phyloP scores from a whole-genome alignment of 2,329 filamentous ascomycete species.

The Xylaria arbuscula region DNA sequence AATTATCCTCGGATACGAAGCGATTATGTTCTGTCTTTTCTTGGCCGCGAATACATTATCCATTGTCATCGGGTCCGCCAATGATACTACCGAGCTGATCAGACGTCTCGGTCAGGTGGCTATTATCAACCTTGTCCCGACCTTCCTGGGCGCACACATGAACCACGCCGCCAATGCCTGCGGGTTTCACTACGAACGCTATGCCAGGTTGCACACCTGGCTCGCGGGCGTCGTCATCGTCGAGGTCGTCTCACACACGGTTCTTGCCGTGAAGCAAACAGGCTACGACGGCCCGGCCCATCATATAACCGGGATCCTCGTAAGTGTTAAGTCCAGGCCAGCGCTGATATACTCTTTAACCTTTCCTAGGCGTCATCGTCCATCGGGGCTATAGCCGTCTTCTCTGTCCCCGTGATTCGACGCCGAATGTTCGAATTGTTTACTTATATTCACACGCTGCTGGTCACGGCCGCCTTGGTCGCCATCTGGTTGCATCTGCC shows the following conservation, averaged over 20 bases:
- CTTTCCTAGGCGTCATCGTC: neutral
- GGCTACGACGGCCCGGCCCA: neutral
- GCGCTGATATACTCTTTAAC: neutral
- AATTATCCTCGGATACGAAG: conserved; percentile 18
- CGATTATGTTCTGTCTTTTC: conserved; percentile 15
- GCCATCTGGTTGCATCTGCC: neutral
- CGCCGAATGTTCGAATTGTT: conserved; percentile 17
- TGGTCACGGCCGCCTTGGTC: conserved; percentile 6
- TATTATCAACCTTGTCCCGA: conserved; percentile 20
- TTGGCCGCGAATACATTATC: conserved; percentile 8
- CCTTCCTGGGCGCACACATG: conserved; percentile 1
- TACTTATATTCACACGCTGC: conserved; percentile 1
- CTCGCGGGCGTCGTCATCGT: conserved; percentile 1
- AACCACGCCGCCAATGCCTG: conserved; percentile 18
- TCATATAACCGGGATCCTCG: conserved; percentile 1
- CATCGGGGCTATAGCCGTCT: neutral
- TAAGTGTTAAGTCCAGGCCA: neutral
- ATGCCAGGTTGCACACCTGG: conserved; percentile 10
- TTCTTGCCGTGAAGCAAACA: conserved; percentile 7
- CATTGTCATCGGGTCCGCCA: neutral
- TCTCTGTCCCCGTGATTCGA: neutral
- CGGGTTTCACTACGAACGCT: conserved; percentile 13
- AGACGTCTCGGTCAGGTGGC: conserved; percentile 17
- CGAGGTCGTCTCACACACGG: conserved; percentile 2
- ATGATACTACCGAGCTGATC: conserved; percentile 1